A percentile compares a stretch with the other conserved stretches of the same genome.
Evolutionary conservation across 1,139 yeast genomes (phyloP).

Genomic region (Scheffersomyces titani): DNA sequence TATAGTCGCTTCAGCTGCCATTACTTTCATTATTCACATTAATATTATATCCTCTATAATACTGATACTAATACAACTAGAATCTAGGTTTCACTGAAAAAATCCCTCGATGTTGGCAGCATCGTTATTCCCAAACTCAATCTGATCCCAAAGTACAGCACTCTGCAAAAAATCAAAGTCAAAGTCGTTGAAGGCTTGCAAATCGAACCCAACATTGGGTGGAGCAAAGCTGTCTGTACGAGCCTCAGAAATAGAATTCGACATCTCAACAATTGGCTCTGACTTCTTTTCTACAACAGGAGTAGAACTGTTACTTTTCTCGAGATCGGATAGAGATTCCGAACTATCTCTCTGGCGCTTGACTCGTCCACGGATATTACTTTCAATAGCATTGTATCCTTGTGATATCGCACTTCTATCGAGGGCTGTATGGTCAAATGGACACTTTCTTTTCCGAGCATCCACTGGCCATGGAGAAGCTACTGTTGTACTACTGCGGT

Average conservation of each 20-base stretch:
- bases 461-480: neutral
- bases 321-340: neutral
- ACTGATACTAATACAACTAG: neutral
- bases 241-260: neutral
- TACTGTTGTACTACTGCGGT: conserved; percentile 6
- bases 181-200: conserved; percentile 19
- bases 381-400: conserved; percentile 22
- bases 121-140: conserved; percentile 12
- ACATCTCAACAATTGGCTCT: neutral
- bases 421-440: conserved; percentile 31
- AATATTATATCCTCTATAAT: neutral
- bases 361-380: conserved; percentile 24
- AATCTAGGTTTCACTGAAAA: conserved; percentile 4
- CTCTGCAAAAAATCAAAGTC: conserved; percentile 38
- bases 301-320: neutral
- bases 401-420: conserved; percentile 14
- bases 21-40: too few species aligned
- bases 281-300: neutral
- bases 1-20: neutral
- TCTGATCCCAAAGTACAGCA: conserved; percentile 24
- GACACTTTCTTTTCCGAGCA: conserved; percentile 27
- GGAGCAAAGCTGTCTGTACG: neutral
- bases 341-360: neutral
- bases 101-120: conserved; percentile 14
- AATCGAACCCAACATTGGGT: conserved; percentile 5